phyloP scores from a whole-genome alignment of 1,284 basidiomycete species.

The Apiotrichum gamsii region DNA sequence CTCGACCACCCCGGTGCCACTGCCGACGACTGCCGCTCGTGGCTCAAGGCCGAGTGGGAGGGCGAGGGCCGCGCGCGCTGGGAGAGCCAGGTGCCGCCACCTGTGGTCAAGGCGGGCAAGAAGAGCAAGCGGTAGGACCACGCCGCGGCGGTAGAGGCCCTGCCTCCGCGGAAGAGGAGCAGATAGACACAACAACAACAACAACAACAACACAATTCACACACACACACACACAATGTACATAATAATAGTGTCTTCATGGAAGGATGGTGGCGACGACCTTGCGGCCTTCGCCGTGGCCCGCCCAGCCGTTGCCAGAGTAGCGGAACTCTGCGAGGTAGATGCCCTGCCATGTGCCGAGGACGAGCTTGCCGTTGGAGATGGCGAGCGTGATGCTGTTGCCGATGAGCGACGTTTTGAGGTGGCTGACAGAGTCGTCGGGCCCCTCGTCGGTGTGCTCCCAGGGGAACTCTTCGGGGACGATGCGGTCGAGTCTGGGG shows the following conservation, averaged over 20 bases:
- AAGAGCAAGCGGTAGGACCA: slow-evolving; percentile 13
- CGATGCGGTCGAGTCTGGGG: slow-evolving; percentile 63
- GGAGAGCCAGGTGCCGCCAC: slow-evolving; percentile 9
- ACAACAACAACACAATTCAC: too few relatives aligned
- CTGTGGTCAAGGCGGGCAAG: slow-evolving; percentile 3
- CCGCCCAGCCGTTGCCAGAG: slow-evolving; percentile 40
- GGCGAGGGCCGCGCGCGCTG: slow-evolving; percentile 13
- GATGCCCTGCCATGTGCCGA: slow-evolving; percentile 82
- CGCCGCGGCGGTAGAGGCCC: background rate
- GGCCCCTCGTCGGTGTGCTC: slow-evolving; percentile 83
- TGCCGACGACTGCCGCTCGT: slow-evolving; percentile 61
- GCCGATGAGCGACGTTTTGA: slow-evolving; percentile 78
- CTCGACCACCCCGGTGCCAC: slow-evolving; percentile 63
- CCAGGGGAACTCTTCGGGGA: slow-evolving; percentile 83
- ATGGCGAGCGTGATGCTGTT: slow-evolving; percentile 78
- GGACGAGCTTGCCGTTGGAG: slow-evolving; percentile 68
- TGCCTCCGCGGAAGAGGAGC: too few relatives aligned
- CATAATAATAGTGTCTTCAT: slow-evolving; percentile 15
- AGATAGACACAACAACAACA: too few relatives aligned
- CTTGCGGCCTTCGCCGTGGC: slow-evolving; percentile 35
- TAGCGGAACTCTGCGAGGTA: slow-evolving; percentile 37
- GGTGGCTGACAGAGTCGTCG: slow-evolving; percentile 73
- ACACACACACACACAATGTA: too few relatives aligned
- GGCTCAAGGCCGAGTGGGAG: slow-evolving; percentile 53
- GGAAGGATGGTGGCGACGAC: slow-evolving; percentile 43